Conservation (phyloP, 1,139 yeast genomes). For the Candida pseudoviswanathii region DNA sequence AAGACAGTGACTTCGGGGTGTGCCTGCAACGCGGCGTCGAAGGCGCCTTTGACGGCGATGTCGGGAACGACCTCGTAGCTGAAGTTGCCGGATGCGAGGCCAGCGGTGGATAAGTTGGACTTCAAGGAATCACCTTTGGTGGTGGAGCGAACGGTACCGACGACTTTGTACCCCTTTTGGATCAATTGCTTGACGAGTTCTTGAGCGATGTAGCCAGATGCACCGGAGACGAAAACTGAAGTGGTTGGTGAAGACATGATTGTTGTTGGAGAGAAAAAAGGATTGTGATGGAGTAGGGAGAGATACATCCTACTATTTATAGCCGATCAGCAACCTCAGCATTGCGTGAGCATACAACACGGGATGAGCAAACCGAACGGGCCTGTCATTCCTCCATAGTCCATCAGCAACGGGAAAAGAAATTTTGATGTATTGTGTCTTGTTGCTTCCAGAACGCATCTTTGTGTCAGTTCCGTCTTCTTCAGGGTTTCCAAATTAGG, state of each 20-base stretch:
- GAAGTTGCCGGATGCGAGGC: conserved; percentile 1
- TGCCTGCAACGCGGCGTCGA: conserved; percentile 30
- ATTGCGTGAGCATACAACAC: too few species aligned
- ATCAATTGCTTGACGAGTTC: conserved; percentile 26
- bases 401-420: too few species aligned
- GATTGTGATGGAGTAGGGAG: not conserved
- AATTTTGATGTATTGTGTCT: too few species aligned
- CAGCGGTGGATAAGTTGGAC: not conserved
- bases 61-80: conserved; percentile 27
- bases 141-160: conserved; percentile 36
- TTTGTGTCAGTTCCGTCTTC: too few species aligned
- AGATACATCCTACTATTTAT: too few species aligned
- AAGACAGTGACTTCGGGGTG: conserved; percentile 31
- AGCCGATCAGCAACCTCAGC: too few species aligned
- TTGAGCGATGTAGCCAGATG: conserved; percentile 38
- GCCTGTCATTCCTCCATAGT: too few species aligned
- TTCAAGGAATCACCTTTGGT: conserved; percentile 31
- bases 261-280: not conserved
- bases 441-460: too few species aligned
- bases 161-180: conserved; percentile 28
- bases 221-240: conserved; percentile 37
- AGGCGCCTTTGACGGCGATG: conserved; percentile 29
- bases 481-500: too few species aligned
- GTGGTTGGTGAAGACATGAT: conserved; percentile 5
- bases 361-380: too few species aligned